Percentiles rank a stretch among this genome's conserved stretches.
phyloP scores from a whole-genome alignment of 495 filamentous ascomycete species.

The Annulohypoxylon maeteangense region DNA sequence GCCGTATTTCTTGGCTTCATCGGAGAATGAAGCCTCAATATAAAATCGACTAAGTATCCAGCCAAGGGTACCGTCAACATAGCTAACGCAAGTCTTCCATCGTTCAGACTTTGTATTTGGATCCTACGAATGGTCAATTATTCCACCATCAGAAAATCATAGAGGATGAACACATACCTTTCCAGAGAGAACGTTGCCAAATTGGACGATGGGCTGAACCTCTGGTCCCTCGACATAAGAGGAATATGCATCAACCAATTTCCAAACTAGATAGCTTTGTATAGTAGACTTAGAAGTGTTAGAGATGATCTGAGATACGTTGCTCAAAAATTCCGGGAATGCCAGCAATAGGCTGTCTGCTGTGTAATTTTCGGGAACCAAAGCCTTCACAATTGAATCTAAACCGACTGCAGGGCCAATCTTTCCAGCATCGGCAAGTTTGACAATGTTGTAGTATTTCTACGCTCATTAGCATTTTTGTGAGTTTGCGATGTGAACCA shows the following conservation, averaged over 20 bases:
- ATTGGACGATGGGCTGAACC: conserved; percentile 66
- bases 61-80: conserved; percentile 66
- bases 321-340: conserved; percentile 50
- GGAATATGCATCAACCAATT: conserved; percentile 43
- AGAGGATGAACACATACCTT: conserved; percentile 36
- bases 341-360: conserved; percentile 64
- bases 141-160: not conserved
- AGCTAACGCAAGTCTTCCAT: conserved; percentile 73
- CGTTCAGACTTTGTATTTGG: conserved; percentile 71
- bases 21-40: conserved; percentile 71
- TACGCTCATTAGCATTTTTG: conserved; percentile 25
- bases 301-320: conserved; percentile 48
- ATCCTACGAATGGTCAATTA: conserved; percentile 53
- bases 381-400: conserved; percentile 59
- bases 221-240: conserved; percentile 68
- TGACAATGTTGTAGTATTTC: conserved; percentile 49
- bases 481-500: not conserved
- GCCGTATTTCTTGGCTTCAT: conserved; percentile 71
- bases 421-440: conserved; percentile 60
- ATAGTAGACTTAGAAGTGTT: conserved; percentile 48
- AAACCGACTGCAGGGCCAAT: conserved; percentile 67
- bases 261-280: conserved; percentile 52
- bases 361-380: conserved; percentile 64
- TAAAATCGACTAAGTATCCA: conserved; percentile 74
- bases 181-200: conserved; percentile 59